A percentile compares a stretch with the other conserved stretches of the same genome.
Conservation (phyloP, 78 protist species). For the Polysphondylium violaceum region DNA sequence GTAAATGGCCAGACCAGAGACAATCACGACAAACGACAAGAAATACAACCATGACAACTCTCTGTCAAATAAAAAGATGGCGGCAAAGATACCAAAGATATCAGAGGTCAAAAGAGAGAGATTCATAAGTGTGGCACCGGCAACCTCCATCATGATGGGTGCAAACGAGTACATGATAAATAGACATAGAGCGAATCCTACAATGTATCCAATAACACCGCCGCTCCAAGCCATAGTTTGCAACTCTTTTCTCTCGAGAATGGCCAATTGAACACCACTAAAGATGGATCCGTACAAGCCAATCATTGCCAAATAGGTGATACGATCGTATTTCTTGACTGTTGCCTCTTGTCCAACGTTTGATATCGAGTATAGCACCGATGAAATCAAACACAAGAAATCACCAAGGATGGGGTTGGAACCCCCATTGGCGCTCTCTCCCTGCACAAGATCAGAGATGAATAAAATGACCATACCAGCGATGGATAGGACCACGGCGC, state of each 20-base stretch:
- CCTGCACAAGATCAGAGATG: constrained; percentile 60
- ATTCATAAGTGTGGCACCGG: constrained; percentile 88
- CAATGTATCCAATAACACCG: constrained; percentile 52
- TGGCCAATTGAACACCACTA: constrained; percentile 72
- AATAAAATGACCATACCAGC: constrained; percentile 82
- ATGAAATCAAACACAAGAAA: constrained; percentile 49
- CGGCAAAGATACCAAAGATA: constrained; percentile 81
- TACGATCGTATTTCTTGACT: constrained; percentile 74
- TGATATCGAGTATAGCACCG: constrained; percentile 83
- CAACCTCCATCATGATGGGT: constrained; percentile 78
- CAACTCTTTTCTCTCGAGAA: constrained; percentile 64
- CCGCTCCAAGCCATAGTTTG: constrained; percentile 44
- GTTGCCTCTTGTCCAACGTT: constrained; percentile 88
- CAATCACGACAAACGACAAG: constrained; percentile 48
- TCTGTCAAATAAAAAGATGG: constrained; percentile 69
- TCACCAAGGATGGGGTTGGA: constrained; percentile 81
- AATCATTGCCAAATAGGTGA: constrained; percentile 66
- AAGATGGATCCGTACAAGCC: constrained; percentile 82
- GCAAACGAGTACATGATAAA: constrained; percentile 83
- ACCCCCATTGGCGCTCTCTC: constrained; percentile 54
- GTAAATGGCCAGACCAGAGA: constrained; percentile 69
- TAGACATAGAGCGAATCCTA: constrained; percentile 80
- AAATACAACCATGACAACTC: constrained; percentile 75
- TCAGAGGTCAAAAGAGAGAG: constrained; percentile 92
- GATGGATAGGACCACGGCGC: constrained; percentile 69